These are phyloP conservation scores for Dinochytrium kinnereticum DNA, from an alignment of 371 early-diverging fungal species.

Conservation along the genomic window DNA sequence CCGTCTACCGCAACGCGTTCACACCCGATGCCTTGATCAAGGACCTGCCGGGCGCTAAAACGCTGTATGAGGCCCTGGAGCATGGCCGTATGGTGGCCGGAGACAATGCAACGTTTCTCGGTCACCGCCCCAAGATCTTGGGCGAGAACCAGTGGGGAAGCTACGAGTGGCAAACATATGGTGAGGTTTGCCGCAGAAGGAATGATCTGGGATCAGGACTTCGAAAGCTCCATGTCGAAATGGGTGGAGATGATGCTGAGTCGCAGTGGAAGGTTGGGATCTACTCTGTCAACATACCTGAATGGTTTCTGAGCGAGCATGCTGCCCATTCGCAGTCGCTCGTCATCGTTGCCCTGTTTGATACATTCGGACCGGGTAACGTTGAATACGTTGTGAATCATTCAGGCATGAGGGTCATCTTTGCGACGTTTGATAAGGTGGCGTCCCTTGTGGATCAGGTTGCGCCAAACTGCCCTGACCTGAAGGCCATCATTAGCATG, in stretches of 20 bases:
- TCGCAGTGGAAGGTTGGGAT: not conserved
- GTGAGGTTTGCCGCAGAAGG: constrained; percentile 43
- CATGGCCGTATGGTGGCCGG: constrained; percentile 31
- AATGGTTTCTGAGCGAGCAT: constrained; percentile 66
- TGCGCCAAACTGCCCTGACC: constrained; percentile 37
- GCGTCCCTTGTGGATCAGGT: constrained; percentile 46
- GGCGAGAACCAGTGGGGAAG: constrained; percentile 39
- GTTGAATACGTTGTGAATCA: constrained; percentile 65
- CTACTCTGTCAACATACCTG: constrained; percentile 57
- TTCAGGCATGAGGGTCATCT: constrained; percentile 59
- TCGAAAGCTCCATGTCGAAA: constrained; percentile 26
- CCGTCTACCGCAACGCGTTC: constrained; percentile 44
- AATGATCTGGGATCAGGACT: constrained; percentile 52
- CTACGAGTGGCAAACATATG: constrained; percentile 51
- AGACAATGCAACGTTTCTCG: constrained; percentile 43
- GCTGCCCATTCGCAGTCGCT: constrained; percentile 41
- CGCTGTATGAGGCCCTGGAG: constrained; percentile 50
- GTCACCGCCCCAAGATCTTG: constrained; percentile 37
- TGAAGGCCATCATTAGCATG: constrained; percentile 57
- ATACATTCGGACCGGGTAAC: constrained; percentile 69
- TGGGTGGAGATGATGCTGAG: not conserved
- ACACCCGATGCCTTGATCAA: constrained; percentile 31
- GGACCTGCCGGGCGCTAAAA: constrained; percentile 40
- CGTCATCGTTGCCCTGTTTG: constrained; percentile 66
- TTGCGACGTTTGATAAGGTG: constrained; percentile 60